Evolutionary conservation across 305 asterid genomes (phyloP).

Genomic region (Solanum chacoense): DNA sequence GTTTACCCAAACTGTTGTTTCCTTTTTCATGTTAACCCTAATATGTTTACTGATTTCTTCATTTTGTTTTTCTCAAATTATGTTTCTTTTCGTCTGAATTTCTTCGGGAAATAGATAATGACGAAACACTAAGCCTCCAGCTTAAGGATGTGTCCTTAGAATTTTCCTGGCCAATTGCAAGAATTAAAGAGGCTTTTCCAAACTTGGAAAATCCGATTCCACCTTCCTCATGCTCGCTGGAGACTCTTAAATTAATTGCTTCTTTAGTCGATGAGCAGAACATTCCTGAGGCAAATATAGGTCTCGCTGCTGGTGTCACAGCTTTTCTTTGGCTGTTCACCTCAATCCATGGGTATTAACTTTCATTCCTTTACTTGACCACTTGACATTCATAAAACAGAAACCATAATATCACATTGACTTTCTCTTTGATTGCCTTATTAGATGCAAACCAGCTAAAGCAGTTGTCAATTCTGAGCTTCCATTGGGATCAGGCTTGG

Average conservation of each 20-base stretch:
- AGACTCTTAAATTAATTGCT: conserved; percentile 57
- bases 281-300: conserved; percentile 56
- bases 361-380: background rate
- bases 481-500: conserved; percentile 93
- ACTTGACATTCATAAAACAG: background rate
- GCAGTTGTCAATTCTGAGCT: conserved; percentile 75
- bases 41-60: background rate
- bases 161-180: conserved; percentile 78
- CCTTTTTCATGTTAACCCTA: background rate
- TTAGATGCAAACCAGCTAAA: conserved; percentile 79
- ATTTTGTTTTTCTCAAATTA: background rate
- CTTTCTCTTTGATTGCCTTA: conserved; percentile 12
- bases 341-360: conserved; percentile 66
- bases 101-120: conserved; percentile 38
- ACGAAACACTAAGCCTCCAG: conserved; percentile 54
- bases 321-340: conserved; percentile 89
- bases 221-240: conserved; percentile 66
- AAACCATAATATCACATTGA: conserved; percentile 11
- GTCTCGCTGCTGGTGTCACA: conserved; percentile 69
- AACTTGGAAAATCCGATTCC: conserved; percentile 37
- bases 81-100: background rate
- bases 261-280: conserved; percentile 61
- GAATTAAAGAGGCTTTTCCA: conserved; percentile 62
- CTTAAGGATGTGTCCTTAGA: conserved; percentile 77
- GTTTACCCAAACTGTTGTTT: background rate